Base-by-base conservation (phyloP, 495 filamentous ascomycete species). In the Hypoxylon rickii region DNA sequence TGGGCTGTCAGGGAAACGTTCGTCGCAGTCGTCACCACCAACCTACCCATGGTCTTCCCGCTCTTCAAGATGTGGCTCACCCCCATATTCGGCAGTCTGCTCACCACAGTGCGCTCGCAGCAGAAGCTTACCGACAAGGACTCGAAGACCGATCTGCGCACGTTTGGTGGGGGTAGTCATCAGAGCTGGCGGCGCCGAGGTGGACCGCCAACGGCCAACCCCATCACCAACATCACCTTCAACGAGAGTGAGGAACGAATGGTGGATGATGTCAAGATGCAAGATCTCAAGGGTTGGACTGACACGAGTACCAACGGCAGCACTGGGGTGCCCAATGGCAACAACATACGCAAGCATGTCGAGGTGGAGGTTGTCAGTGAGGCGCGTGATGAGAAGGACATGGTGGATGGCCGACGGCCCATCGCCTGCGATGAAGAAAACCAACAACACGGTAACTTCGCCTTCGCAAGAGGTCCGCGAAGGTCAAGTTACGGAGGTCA, bases 1-100 rank as follows among this genome's bases (percentile, higher is more conserved):
- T 82, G 78, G 79, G 76, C 76, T 7, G 77, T 76, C 0, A 73
- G 79, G 4, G 79, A 80, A 46, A 74, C 77, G 16, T 80, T 82
- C 44, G 78, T 79, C 36, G 72, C 77, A 10, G 75, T 80, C 4
- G 55, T 80, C 13, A 80, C 74, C 0, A 79, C 75, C 36, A 81
- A 81, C 57, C 69, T 82, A 0, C 79, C 78, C 3, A 79, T 81
- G 75, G 59, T 82, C 10, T 81, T 80, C 70, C 77, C 78, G 26
- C 67, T 81, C 3, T 32, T 80, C 53, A 70, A 73, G 43, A 45
- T 51, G 6, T 79, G 75, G 75, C 63, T 82, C 12, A 58, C 22
- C 33, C 70, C 69, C 5, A n/a, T 72, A 0, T 66, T 76, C 60
- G 75, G 55, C 44, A 69, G 41, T 45, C 62, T 24, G 57, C 68